Evolutionary conservation across 495 filamentous ascomycete genomes (phyloP).

Genomic region (Cercophora scortea): DNA sequence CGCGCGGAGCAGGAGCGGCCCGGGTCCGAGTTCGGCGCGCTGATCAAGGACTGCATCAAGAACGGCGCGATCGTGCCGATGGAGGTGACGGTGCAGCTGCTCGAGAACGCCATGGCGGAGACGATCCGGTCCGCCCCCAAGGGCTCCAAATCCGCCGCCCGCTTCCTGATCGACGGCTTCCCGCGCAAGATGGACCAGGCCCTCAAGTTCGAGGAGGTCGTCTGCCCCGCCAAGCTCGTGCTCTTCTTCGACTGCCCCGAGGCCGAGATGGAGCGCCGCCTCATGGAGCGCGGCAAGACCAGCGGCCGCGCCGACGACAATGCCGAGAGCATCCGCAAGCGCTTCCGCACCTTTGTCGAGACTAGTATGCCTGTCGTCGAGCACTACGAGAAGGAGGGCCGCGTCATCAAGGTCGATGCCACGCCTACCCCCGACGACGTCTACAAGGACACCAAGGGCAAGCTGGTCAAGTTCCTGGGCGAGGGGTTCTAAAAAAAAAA

Average conservation of each 20-base stretch:
- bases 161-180: constrained; percentile 91
- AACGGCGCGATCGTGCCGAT: constrained; percentile 95
- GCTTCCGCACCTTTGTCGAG: constrained; percentile 87
- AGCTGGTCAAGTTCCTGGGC: constrained; percentile 27
- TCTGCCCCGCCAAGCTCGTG: constrained; percentile 73
- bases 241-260: constrained; percentile 91
- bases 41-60: constrained; percentile 85
- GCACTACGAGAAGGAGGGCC: constrained; percentile 65
- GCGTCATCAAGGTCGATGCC: constrained; percentile 72
- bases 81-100: constrained; percentile 91
- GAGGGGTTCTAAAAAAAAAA: constrained; percentile 12
- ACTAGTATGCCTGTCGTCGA: constrained; percentile 96
- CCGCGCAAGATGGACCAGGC: constrained; percentile 97
- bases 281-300: constrained; percentile 87
- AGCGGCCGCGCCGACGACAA: constrained; percentile 89
- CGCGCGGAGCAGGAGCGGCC: constrained; percentile 85
- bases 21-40: constrained; percentile 75
- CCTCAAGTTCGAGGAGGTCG: constrained; percentile 79
- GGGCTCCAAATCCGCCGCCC: constrained; percentile 16
- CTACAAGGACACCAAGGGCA: constrained; percentile 55
- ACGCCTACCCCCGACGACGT: constrained; percentile 63
- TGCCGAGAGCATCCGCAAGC: constrained; percentile 87
- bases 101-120: constrained; percentile 85
- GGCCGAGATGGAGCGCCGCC: constrained; percentile 70
- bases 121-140: constrained; percentile 33